phyloP scores from a whole-genome alignment of 2,329 filamentous ascomycete genomes.

The Scopulariopsis brevicaulis region DNA sequence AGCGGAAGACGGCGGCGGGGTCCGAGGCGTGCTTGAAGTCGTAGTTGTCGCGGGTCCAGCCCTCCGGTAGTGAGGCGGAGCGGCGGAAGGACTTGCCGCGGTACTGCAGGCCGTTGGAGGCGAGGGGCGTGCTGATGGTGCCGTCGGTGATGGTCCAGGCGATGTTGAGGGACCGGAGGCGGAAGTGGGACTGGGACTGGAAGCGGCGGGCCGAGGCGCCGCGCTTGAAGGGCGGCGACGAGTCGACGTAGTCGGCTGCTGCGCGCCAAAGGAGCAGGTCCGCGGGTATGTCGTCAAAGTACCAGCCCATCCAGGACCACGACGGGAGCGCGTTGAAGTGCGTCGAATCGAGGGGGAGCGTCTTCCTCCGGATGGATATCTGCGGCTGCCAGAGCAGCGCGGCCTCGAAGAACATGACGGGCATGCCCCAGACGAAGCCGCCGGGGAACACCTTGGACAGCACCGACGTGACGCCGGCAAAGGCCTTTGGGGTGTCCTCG shows the following conservation, averaged over 20 bases:
- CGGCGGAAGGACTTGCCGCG: constrained; percentile 24
- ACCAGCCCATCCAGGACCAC: constrained; percentile 38
- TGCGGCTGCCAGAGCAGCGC: constrained; percentile 32
- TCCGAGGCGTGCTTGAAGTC: constrained; percentile 29
- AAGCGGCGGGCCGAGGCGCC: constrained; percentile 21
- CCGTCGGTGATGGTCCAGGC: constrained; percentile 28
- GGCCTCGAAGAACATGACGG: constrained; percentile 31
- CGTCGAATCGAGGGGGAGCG: constrained; percentile 2
- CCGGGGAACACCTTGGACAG: constrained; percentile 27
- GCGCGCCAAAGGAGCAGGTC: constrained; percentile 30
- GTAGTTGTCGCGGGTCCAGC: constrained; percentile 24
- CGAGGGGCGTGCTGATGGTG: constrained; percentile 18
- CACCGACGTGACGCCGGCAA: constrained; percentile 28
- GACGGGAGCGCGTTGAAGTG: constrained; percentile 19
- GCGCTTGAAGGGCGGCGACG: constrained; percentile 18
- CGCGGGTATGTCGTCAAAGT: constrained; percentile 29
- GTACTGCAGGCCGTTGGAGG: constrained; percentile 24
- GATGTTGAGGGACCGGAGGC: constrained; percentile 21
- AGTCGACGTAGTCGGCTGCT: constrained; percentile 29
- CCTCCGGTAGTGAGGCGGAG: constrained; percentile 20
- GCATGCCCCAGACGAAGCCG: constrained; percentile 33
- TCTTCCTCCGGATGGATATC: constrained; percentile 24
- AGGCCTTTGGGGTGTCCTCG: constrained; percentile 29
- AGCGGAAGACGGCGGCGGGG: constrained; percentile 24
- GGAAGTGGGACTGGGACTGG: constrained; percentile 23